Evolutionary conservation across 2,329 filamentous ascomycete species (phyloP), one percentile per base, ranked within the genome.

Genomic region (Bretziella fagacearum): DNA sequence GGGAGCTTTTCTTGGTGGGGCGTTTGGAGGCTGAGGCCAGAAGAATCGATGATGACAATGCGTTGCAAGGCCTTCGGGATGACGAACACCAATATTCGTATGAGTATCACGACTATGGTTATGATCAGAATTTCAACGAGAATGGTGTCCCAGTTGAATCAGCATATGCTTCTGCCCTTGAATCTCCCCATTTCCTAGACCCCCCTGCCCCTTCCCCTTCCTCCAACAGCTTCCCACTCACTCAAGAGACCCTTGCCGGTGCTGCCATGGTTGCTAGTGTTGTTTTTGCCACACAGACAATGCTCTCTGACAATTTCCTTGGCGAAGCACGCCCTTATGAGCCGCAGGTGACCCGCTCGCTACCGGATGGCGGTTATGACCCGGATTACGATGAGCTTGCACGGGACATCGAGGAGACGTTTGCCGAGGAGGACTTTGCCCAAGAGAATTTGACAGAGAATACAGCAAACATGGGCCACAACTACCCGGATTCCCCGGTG

Each of bases 221-320:
- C 7, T 11, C 10, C 17, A 25, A 29, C 3, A 22, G 18, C 18
- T 17, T 22, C 13, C 15, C 17, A 6, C 15, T 43, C 25, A 13
- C 44, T 5, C 23, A 29, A 13, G 49, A 41, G 17, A 20, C 41
- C 17, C 18, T 51, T 10, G 49, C 49, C 22, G 36, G 49, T 29
- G 49, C 49, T 27, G 46, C 49, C 13, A 46, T 51, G 35, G 49
- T 51, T 13, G 49, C 41, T 26, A 48, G 41, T 42, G 41, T 48
- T 18, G 49, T 48, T 15, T 48, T 48, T 33, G 44, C 48, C n/a
- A 50, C 48, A 7, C 30, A 39, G 36, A 47, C 48, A 2, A 47
- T 50, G 44, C 44, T 50, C 5, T 50, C 48, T 6, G 48, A 47
- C 18, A 47, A 27, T n/a, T 17, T 37, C 17, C n/a, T n/a, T 15